phyloP scores from a whole-genome alignment of 2,329 filamentous ascomycete species.

The Clarireedia hainanense region DNA sequence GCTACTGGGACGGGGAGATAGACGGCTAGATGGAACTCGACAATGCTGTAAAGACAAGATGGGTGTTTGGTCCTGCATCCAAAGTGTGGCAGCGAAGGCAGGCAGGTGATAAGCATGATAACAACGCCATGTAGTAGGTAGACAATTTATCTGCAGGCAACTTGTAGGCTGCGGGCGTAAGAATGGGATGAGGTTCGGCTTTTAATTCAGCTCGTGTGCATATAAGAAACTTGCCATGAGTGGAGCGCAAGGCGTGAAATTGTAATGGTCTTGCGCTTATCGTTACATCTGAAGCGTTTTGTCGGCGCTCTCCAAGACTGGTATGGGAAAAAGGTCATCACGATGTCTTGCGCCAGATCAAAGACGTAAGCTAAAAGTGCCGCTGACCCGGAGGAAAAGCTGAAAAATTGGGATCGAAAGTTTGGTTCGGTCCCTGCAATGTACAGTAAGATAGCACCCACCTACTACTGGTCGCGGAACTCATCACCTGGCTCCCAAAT shows the following conservation, averaged over 20 bases:
- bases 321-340: background rate
- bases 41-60: background rate
- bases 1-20: background rate
- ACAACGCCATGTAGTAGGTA: background rate
- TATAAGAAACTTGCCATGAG: background rate
- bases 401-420: background rate
- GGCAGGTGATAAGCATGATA: background rate
- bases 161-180: background rate
- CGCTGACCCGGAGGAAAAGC: constrained; percentile 1
- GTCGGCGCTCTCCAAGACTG: background rate
- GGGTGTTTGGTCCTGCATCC: background rate
- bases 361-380: background rate
- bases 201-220: background rate
- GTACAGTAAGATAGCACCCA: background rate
- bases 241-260: constrained; percentile 2
- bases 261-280: background rate
- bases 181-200: background rate
- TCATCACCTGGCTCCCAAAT: background rate
- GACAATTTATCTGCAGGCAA: background rate
- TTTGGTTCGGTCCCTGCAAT: constrained; percentile 1
- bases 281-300: background rate
- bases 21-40: background rate
- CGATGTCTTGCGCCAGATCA: background rate
- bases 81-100: background rate
- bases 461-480: constrained; percentile 5